A percentile compares a stretch with the other conserved stretches of the same genome.
phyloP scores from a whole-genome alignment of 495 filamentous ascomycete genomes.

The Trichoderma gamsii region DNA sequence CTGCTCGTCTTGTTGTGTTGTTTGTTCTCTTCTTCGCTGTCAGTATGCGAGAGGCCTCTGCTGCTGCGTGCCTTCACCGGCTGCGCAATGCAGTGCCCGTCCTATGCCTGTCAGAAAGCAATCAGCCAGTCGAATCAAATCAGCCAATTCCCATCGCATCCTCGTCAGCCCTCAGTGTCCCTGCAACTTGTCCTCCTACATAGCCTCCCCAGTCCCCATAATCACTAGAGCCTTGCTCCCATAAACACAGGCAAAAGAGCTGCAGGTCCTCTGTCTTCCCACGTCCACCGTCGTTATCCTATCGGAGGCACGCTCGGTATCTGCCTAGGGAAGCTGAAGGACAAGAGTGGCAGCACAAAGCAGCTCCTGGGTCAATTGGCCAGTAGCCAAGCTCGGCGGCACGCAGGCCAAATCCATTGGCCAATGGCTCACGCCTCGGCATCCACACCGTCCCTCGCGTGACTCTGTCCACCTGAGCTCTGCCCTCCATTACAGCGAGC shows the following conservation, averaged over 20 bases:
- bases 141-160: neutral
- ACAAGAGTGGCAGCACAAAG: neutral
- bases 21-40: no score
- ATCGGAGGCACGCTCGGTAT: neutral
- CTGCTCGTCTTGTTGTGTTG: no score
- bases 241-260: no score
- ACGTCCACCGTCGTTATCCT: neutral
- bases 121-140: neutral
- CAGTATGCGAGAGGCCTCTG: no score
- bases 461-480: constrained; percentile 10
- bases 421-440: constrained; percentile 4
- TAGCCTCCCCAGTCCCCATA: no score
- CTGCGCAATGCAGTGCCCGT: no score
- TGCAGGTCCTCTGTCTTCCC: neutral
- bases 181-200: no score
- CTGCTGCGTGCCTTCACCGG: no score
- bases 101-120: no score
- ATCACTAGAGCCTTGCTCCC: no score
- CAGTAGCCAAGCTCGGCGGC: constrained; percentile 3
- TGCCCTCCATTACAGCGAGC: neutral
- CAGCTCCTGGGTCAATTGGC: neutral
- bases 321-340: neutral
- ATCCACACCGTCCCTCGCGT: constrained; percentile 7
- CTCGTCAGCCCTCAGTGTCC: neutral
- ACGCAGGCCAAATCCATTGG: neutral